These are phyloP conservation scores for Epichloe coenophiala DNA, from an alignment of 2,329 filamentous ascomycete genomes.

Conservation along the genomic window DNA sequence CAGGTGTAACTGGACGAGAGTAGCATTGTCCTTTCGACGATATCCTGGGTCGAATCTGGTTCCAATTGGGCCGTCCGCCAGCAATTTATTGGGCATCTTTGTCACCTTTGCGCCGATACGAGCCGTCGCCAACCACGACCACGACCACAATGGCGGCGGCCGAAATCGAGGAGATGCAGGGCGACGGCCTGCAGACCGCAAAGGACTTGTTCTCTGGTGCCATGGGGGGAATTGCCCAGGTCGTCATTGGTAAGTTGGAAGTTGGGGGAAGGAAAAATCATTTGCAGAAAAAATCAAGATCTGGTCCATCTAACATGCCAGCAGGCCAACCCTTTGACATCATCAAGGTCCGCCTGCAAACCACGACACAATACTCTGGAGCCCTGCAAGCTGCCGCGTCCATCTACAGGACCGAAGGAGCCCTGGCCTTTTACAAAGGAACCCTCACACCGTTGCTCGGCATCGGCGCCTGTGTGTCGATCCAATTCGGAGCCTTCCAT, in stretches of 20 bases:
- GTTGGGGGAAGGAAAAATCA: background rate
- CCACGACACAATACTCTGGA: conserved; percentile 64
- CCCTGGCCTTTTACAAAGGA: conserved; percentile 94
- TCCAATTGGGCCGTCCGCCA: background rate
- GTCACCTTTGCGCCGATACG: background rate
- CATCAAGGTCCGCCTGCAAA: conserved; percentile 94
- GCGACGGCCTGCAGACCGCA: conserved; percentile 42
- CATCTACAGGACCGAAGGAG: conserved; percentile 80
- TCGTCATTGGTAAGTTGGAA: conserved; percentile 59
- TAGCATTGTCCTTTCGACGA: background rate
- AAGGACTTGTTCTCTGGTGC: conserved; percentile 92
- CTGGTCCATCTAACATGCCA: background rate
- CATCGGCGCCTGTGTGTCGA: conserved; percentile 94
- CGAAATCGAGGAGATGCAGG: conserved; percentile 3
- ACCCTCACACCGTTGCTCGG: conserved; percentile 89
- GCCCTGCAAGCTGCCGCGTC: conserved; percentile 68
- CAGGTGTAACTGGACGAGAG: background rate
- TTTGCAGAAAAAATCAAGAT: too few species aligned
- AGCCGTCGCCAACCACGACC: background rate
- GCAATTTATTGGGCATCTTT: too few species aligned
- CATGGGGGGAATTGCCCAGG: conserved; percentile 83
- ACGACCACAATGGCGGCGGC: conserved; percentile 1
- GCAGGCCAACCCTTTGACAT: conserved; percentile 70
- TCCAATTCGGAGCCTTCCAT: conserved; percentile 98
- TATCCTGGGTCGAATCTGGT: background rate